A percentile compares a stretch with the other conserved stretches of the same genome.
These are phyloP conservation scores for Solanum sejunctum DNA, from an alignment of 257 asterid genomes.

Conservation along the genomic window DNA sequence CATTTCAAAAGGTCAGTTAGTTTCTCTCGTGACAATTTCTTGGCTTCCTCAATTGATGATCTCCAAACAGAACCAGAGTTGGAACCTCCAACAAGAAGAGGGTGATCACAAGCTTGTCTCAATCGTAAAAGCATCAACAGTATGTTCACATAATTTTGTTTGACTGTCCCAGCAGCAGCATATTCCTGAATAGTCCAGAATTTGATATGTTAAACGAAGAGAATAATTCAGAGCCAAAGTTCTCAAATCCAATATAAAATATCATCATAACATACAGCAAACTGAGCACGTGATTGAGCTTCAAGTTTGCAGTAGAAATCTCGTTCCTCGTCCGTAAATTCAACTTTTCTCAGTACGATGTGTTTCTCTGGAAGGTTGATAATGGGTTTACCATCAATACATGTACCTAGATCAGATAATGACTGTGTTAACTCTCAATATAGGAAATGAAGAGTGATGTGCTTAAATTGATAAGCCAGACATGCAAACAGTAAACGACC, in stretches of 20 bases:
- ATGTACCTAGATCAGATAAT: slow-evolving; percentile 41
- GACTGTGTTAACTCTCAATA: neutral
- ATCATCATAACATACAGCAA: slow-evolving; percentile 60
- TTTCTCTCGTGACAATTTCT: slow-evolving; percentile 69
- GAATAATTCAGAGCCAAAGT: neutral
- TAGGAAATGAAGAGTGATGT: neutral
- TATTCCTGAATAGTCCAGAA: slow-evolving; percentile 50
- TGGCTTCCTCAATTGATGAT: slow-evolving; percentile 70
- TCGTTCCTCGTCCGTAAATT: slow-evolving; percentile 75
- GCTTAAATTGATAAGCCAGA: neutral
- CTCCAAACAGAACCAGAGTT: slow-evolving; percentile 36
- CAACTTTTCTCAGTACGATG: slow-evolving; percentile 63
- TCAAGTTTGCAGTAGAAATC: slow-evolving; percentile 79
- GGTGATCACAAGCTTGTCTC: slow-evolving; percentile 99
- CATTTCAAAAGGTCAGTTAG: slow-evolving; percentile 55
- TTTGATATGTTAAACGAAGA: slow-evolving; percentile 2
- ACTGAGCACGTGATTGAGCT: slow-evolving; percentile 88
- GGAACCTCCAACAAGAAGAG: slow-evolving; percentile 81
- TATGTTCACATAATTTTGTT: slow-evolving; percentile 88
- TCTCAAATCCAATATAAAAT: slow-evolving; percentile 1
- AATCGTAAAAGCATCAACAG: slow-evolving; percentile 90
- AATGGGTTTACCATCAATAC: slow-evolving; percentile 86
- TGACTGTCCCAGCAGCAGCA: slow-evolving; percentile 94
- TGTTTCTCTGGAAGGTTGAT: slow-evolving; percentile 77
- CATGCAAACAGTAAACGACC: neutral